Conservation (phyloP, 371 early-diverging fungal genomes). For the Chytridium lagenaria region DNA sequence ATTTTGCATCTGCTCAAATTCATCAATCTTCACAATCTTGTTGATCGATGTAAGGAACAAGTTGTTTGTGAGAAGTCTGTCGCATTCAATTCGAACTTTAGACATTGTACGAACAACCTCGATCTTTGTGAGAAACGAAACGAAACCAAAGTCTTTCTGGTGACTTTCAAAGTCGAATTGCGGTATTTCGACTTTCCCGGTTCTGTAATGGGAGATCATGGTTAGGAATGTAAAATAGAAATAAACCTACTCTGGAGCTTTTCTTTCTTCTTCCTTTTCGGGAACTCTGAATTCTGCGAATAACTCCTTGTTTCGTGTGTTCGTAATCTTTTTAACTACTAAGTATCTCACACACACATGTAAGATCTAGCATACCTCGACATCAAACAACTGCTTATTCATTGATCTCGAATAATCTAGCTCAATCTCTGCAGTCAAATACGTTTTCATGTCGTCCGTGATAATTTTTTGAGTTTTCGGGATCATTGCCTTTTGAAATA, state of each 20-base stretch:
- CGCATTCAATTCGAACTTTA: conserved; percentile 57
- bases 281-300: conserved; percentile 31
- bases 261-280: conserved; percentile 1
- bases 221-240: neutral
- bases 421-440: conserved; percentile 39
- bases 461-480: conserved; percentile 26
- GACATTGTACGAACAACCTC: conserved; percentile 57
- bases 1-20: conserved; percentile 61
- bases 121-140: conserved; percentile 56
- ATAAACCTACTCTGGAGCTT: conserved; percentile 23
- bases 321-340: conserved; percentile 7
- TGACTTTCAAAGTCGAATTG: conserved; percentile 43
- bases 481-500: conserved; percentile 26
- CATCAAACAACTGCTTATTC: conserved; percentile 52
- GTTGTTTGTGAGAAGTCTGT: conserved; percentile 44
- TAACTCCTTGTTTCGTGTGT: conserved; percentile 8
- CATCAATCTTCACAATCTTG: conserved; percentile 60
- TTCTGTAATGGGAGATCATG: conserved; percentile 19
- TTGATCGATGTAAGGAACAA: conserved; percentile 43
- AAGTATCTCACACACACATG: neutral
- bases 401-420: conserved; percentile 50
- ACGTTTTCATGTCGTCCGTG: conserved; percentile 18
- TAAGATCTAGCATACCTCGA: conserved; percentile 40
- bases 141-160: conserved; percentile 50
- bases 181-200: conserved; percentile 30